Evolutionary conservation across 2,329 filamentous ascomycete species (phyloP), one percentile per base, ranked within the genome.

Genomic region (Calonectria fujianensis): DNA sequence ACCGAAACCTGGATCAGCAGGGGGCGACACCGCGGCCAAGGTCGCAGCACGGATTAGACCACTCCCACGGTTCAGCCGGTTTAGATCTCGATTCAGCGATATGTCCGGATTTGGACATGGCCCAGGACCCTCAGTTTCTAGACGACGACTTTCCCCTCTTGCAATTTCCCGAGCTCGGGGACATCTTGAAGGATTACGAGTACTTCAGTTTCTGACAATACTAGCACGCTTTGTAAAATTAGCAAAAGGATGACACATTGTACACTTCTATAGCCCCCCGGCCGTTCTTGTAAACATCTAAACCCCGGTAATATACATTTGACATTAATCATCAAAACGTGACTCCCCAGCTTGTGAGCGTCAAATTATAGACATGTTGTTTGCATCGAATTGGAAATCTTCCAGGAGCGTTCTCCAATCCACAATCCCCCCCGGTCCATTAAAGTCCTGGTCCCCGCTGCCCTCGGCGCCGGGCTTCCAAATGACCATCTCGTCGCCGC

Each of bases 401-500:
- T 82, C 75, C 64, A 83, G 52, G 24, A 83, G 64, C 9, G 78
- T 79, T 37, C 75, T 80, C 82, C 82, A 83, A 51, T 83, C 81
- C 4, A 80, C 71, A 13, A 82, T 70, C 1, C 74, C 75, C n/a
- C 78, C 71, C 11, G 72, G 59, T 2, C 27, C 72, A 51, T 75
- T 74, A 16, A n/a, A 13, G 11, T 50, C 64, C 54, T 70, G 65
- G 50, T 68, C 68, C 16, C 70, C 71, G 59, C 24, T 51, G 4
- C 31, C 61, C 3, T 70, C 67, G 3, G 35, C 31, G 10, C 67
- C 54, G 4, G 41, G 9, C 18, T 24, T 65, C 27, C 51, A 66
- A 20, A 50, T 32, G 4, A 35, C 67, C 37, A 68, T n/a, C 6
- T 24, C 39, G 20, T 59, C 63, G 6, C 52, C 63, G 6, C 52